Evolutionary conservation across 225 moss, liverwort and hornwort genomes (phyloP), one percentile per base, ranked within the genome.

Genomic region (Anthoceros angustus): DNA sequence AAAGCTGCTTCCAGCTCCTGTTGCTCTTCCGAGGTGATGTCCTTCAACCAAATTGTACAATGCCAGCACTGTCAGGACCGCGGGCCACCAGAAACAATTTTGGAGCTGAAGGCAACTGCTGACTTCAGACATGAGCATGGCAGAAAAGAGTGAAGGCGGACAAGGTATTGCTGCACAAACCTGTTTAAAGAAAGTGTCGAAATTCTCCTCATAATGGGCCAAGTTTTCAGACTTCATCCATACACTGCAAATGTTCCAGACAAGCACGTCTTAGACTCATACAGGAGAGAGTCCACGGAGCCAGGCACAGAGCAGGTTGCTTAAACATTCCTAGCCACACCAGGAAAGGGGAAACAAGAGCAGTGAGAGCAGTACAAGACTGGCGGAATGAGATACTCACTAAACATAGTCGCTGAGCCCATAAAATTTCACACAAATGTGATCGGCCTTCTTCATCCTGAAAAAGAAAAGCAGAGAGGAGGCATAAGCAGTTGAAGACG

Each of bases 401-500:
- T 85, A 82, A 42, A 80, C 83, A 63, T 80, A 71, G 64, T 73
- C 70, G 60, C 71, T 80, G 67, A 79, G 48, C 40, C 88, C 91
- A 69, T 80, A 88, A 68, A 91, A 84, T 38, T 84, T 85, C 43
- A 91, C 94, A 68, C 88, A 91, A 12, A 85, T 91, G 84, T 88
- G 85, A 72, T 90, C 88, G 68, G 82, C 85, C 77, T 79, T 42
- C 71, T 88, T 90, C 76, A 82, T 83, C 80, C 94, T 95, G 79
- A 41, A 42, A 41, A 42, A 68, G 61, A 39, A 65, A 43, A 16
- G 40, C 63, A 2, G 41, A 15, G 45, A 42, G 46, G 40, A 24
- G 25, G 18, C 2, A 55, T 7, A 3, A 7, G n/a, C 23, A 23
- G 8, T 1, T 1, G 14, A 7, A 11, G 45, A 46, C 45, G 12